Base-by-base conservation (phyloP, 495 filamentous ascomycete species). In the Penicillium verhagenii region DNA sequence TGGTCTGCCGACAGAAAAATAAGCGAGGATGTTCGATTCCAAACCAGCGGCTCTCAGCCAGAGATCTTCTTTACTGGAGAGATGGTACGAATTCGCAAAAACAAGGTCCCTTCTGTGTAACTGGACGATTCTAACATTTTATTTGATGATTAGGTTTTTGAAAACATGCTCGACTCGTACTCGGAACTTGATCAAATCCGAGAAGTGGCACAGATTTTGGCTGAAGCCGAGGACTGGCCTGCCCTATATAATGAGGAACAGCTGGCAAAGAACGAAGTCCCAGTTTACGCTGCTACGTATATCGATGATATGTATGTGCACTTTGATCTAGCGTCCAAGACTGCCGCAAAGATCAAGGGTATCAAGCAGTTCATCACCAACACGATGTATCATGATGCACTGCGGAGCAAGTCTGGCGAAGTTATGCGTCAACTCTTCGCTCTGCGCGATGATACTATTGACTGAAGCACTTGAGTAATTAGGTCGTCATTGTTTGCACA, bases 271-370 rank as follows among this genome's bases (percentile, higher is more conserved):
- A 97, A 97, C 61, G 76, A 87, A 54, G 91, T 97, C 0, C 92
- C 94, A 0, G 88, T 97, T 0, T 97, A 95, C 59, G 86, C 90
- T 6, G 89, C 89, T 0, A 85, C 80, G n/a, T 97, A 86, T 53
- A 63, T 90, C 1, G 89, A 97, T 52, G 93, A 97, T 68, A 96
- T 97, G 92, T 97, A 96, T 60, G 93, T 97, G 26, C 86, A 93
- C 57, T 89, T 80, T 57, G 85, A 86, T 21, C 68, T 91, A 9
- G 82, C 88, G 0, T 72, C 82, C 52, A 86, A 84, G 57, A 94
- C 92, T 23, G 91, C 89, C 11, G 68, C 73, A 25, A 83, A 83
- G 72, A 89, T 97, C 65, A 84, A 82, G 65, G 86, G 85, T 1
- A 86, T 82, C 59, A 91, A 92, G 72, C 86, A 86, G 39, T 90